Evolutionary conservation across 2,329 filamentous ascomycete genomes (phyloP).

Genomic region (Plenodomus lindquistii): DNA sequence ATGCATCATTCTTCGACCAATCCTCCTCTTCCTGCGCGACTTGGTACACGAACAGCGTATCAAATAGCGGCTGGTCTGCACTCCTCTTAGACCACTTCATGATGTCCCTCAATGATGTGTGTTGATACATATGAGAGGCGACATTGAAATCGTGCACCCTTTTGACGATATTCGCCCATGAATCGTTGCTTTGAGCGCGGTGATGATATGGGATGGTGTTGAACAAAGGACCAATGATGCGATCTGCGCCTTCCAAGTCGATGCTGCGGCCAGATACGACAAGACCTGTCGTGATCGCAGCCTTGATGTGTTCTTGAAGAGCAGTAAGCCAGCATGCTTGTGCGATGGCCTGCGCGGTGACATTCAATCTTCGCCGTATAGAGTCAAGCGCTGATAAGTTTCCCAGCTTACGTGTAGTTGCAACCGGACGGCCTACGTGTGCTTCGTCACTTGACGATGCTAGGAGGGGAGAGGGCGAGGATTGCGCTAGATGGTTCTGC

Average conservation of each 20-base stretch:
- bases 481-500: conserved; percentile 58
- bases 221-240: conserved; percentile 80
- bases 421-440: background rate
- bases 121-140: conserved; percentile 70
- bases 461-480: conserved; percentile 36
- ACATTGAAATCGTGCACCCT: conserved; percentile 73
- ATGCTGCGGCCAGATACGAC: conserved; percentile 79
- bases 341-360: conserved; percentile 78
- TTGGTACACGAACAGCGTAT: conserved; percentile 83
- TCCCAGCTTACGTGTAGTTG: conserved; percentile 38
- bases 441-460: background rate
- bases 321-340: conserved; percentile 74
- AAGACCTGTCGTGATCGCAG: conserved; percentile 66
- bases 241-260: conserved; percentile 66
- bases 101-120: conserved; percentile 77
- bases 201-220: conserved; percentile 81
- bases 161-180: conserved; percentile 64
- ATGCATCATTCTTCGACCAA: conserved; percentile 49
- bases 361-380: conserved; percentile 63
- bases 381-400: conserved; percentile 52
- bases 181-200: conserved; percentile 48
- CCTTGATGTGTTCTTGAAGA: conserved; percentile 57
- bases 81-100: conserved; percentile 73
- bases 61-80: conserved; percentile 62
- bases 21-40: conserved; percentile 37